A percentile compares a stretch with the other conserved stretches of the same genome.
These are phyloP conservation scores for Chalciporus piperatoides DNA, from an alignment of 1,284 basidiomycete species.

Conservation along the genomic window DNA sequence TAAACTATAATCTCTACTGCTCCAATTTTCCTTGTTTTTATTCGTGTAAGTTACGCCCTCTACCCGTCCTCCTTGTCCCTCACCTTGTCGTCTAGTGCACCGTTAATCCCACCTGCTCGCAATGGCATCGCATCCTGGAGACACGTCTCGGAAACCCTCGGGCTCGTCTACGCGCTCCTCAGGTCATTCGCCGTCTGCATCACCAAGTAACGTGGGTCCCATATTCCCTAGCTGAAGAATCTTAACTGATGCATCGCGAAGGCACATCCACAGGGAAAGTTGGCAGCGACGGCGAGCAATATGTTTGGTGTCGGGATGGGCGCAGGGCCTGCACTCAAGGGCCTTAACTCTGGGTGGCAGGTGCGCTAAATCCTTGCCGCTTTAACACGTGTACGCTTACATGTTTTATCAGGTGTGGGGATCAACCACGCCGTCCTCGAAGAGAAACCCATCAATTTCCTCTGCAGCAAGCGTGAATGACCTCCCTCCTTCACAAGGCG, in stretches of 20 bases:
- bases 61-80: conserved; percentile 11
- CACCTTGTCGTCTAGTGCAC: conserved; percentile 26
- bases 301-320: conserved; percentile 55
- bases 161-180: conserved; percentile 61
- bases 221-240: conserved; percentile 4
- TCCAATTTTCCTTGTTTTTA: conserved; percentile 23
- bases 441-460: conserved; percentile 60
- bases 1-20: conserved; percentile 34
- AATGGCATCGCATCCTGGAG: conserved; percentile 51
- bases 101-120: conserved; percentile 29
- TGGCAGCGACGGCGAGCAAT: conserved; percentile 39
- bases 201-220: conserved; percentile 49
- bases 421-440: conserved; percentile 44
- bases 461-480: conserved; percentile 55
- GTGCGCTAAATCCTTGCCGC: conserved; percentile 38
- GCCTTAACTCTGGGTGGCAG: conserved; percentile 66
- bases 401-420: conserved; percentile 53
- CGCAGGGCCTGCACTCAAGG: conserved; percentile 46
- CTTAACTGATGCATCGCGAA: conserved; percentile 7
- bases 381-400: conserved; percentile 7
- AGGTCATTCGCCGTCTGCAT: conserved; percentile 55
- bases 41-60: conserved; percentile 28
- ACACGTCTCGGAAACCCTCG: conserved; percentile 61
- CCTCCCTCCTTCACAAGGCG: conserved; percentile 44
- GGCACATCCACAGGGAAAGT: conserved; percentile 45